Evolutionary conservation across 2,329 filamentous ascomycete genomes (phyloP).

Genomic region (Xylariales sp.): DNA sequence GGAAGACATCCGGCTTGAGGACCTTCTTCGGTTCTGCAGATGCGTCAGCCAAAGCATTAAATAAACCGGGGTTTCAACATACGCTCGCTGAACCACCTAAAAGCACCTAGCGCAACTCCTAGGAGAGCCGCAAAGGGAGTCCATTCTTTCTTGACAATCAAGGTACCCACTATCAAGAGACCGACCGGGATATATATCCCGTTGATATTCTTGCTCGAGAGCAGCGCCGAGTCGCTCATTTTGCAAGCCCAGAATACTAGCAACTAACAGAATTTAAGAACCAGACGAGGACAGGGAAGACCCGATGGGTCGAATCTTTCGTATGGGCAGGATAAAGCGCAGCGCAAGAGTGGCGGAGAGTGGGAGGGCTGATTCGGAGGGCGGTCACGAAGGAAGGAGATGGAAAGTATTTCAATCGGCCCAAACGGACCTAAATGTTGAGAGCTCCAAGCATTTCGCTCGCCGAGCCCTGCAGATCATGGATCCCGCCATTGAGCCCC

Average conservation of each 20-base stretch:
- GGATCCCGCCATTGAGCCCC: background rate
- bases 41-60: constrained; percentile 14
- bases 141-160: constrained; percentile 76
- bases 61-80: constrained; percentile 32
- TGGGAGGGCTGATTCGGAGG: background rate
- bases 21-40: constrained; percentile 68
- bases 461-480: background rate
- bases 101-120: constrained; percentile 61
- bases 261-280: background rate
- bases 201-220: constrained; percentile 64
- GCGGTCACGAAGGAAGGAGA: constrained; percentile 1
- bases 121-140: constrained; percentile 64
- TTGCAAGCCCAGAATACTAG: constrained; percentile 12
- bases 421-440: constrained; percentile 4
- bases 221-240: constrained; percentile 35
- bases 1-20: constrained; percentile 81
- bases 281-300: background rate
- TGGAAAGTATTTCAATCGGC: constrained; percentile 9
- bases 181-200: constrained; percentile 81
- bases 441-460: constrained; percentile 2
- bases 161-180: constrained; percentile 69
- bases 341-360: background rate
- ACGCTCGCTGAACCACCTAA: constrained; percentile 70
- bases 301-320: background rate
- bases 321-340: background rate